phyloP scores from a whole-genome alignment of 305 asterid genomes.

The Plantago coronopus region DNA sequence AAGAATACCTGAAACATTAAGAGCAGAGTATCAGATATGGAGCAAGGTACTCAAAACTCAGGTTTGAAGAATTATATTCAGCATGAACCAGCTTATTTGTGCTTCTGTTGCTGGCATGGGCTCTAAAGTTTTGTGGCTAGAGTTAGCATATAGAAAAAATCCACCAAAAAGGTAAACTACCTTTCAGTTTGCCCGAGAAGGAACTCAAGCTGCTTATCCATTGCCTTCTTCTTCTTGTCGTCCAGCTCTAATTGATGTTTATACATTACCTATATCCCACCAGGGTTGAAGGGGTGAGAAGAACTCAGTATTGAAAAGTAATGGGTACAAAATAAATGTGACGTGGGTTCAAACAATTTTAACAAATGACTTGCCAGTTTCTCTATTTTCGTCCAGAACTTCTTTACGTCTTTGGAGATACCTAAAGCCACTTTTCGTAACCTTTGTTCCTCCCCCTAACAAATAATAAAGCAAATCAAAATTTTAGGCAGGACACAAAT shows the following conservation, averaged over 20 bases:
- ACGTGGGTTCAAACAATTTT: slow-evolving; percentile 8
- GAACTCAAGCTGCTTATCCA: slow-evolving; percentile 95
- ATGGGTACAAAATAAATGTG: slow-evolving; percentile 11
- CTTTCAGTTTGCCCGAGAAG: slow-evolving; percentile 99
- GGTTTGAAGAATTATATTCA: slow-evolving; percentile 15
- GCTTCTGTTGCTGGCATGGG: slow-evolving; percentile 10
- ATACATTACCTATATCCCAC: slow-evolving; percentile 65
- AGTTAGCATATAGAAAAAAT: slow-evolving; percentile 17
- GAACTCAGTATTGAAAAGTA: slow-evolving; percentile 18
- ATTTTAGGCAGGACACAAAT: slow-evolving; percentile 11
- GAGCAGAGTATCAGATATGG: slow-evolving; percentile 16
- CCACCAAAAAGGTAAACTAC: slow-evolving; percentile 29
- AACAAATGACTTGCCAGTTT: slow-evolving; percentile 68
- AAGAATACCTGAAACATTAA: slow-evolving; percentile 65
- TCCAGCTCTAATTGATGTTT: slow-evolving; percentile 93
- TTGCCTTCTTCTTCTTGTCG: slow-evolving; percentile 90
- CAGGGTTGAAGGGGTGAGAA: slow-evolving; percentile 12
- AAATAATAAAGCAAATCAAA: slow-evolving; percentile 16
- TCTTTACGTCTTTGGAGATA: slow-evolving; percentile 95
- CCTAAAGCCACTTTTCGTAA: slow-evolving; percentile 80
- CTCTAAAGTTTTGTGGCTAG: slow-evolving; percentile 4
- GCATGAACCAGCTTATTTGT: slow-evolving; percentile 18
- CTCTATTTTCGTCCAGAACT: slow-evolving; percentile 96
- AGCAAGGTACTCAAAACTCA: slow-evolving; percentile 2
- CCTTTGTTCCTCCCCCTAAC: slow-evolving; percentile 92